These are phyloP conservation scores for Tylopilus subfusipes DNA, from an alignment of 768 basidiomycete species.

Conservation along the genomic window DNA sequence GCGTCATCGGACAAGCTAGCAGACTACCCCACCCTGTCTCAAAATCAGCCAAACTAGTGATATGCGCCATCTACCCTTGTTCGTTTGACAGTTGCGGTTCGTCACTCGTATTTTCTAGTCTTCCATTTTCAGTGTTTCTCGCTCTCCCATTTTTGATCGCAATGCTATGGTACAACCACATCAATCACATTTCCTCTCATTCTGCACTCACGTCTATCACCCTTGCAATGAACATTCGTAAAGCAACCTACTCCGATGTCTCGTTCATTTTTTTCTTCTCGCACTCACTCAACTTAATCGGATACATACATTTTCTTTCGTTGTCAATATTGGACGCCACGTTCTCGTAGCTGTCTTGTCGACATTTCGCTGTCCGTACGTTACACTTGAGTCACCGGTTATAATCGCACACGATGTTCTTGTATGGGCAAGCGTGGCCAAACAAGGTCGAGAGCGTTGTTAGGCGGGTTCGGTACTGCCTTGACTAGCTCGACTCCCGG, in stretches of 20 bases:
- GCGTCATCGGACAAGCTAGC: constrained; percentile 25
- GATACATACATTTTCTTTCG: constrained; percentile 27
- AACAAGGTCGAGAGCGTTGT: constrained; percentile 14
- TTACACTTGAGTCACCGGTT: constrained; percentile 11
- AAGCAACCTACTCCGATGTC: constrained; percentile 30
- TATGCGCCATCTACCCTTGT: constrained; percentile 1
- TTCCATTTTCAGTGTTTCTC: background rate
- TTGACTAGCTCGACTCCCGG: background rate
- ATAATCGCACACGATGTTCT: constrained; percentile 17
- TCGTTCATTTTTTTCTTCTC: constrained; percentile 15
- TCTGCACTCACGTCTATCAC: constrained; percentile 32
- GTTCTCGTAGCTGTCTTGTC: constrained; percentile 18
- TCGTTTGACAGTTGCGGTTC: constrained; percentile 8
- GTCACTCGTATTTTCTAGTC: constrained; percentile 1
- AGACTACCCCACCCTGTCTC: constrained; percentile 29
- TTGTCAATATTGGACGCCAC: constrained; percentile 29
- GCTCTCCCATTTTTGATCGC: constrained; percentile 26
- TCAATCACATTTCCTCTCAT: constrained; percentile 25
- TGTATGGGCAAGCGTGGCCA: constrained; percentile 24
- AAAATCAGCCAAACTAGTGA: constrained; percentile 23
- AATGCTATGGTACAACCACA: constrained; percentile 37
- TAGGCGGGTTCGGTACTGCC: constrained; percentile 2
- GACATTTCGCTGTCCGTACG: constrained; percentile 11
- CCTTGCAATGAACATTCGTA: constrained; percentile 37
- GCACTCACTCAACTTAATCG: constrained; percentile 21